Percentiles rank a stretch among this genome's conserved stretches.
Evolutionary conservation across 352 stramenopile genomes (phyloP).

Genomic region (Phytophthora boehmeriae): DNA sequence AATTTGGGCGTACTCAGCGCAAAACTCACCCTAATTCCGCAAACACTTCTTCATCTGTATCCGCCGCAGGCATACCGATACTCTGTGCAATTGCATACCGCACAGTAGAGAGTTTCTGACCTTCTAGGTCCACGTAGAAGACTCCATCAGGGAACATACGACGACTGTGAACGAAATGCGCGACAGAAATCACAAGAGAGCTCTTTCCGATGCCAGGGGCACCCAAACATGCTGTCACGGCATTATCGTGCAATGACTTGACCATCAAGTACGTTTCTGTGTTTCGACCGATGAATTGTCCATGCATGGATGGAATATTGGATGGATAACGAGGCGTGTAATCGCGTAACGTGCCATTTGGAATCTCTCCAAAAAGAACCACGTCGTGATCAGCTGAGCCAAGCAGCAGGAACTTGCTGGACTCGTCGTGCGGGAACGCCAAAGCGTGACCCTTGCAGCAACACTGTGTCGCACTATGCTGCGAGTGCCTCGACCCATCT

Average conservation of each 20-base stretch:
- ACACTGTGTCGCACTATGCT: conserved; percentile 69
- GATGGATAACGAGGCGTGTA: conserved; percentile 73
- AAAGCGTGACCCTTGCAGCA: conserved; percentile 76
- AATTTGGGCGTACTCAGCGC: neutral
- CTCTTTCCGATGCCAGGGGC: conserved; percentile 84
- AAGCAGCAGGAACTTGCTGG: conserved; percentile 80
- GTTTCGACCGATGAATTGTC: conserved; percentile 83
- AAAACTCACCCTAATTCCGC: conserved; percentile 59
- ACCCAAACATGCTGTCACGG: conserved; percentile 74
- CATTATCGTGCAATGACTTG: conserved; percentile 73
- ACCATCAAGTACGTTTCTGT: conserved; percentile 83
- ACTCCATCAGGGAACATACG: conserved; percentile 82
- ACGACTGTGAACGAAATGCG: conserved; percentile 79
- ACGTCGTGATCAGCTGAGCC: conserved; percentile 64
- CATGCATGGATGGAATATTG: conserved; percentile 83
- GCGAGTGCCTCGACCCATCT: conserved; percentile 63
- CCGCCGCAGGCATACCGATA: conserved; percentile 73
- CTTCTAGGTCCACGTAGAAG: conserved; percentile 86
- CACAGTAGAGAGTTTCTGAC: conserved; percentile 78
- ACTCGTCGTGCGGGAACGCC: conserved; percentile 81
- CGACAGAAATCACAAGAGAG: conserved; percentile 81
- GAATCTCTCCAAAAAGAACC: conserved; percentile 72
- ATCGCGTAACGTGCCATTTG: conserved; percentile 59
- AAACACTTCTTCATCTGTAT: conserved; percentile 83
- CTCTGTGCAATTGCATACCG: conserved; percentile 83